A percentile compares a stretch with the other conserved stretches of the same genome.
phyloP scores from a whole-genome alignment of 2,329 filamentous ascomycete species.

The Ceratocystis cacaofunesta region DNA sequence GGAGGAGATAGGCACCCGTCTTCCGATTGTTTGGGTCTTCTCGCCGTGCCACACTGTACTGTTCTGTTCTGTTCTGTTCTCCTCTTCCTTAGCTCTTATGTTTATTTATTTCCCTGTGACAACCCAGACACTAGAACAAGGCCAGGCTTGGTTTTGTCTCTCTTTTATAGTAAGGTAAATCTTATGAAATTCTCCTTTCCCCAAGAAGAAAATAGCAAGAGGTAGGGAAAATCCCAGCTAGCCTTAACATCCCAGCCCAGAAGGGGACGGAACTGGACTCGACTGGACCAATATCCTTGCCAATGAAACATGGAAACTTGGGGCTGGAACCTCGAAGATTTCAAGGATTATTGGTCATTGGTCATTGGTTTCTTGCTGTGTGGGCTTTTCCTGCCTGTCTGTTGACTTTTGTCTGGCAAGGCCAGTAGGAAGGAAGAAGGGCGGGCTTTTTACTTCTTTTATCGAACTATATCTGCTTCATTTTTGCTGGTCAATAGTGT shows the following conservation, averaged over 20 bases:
- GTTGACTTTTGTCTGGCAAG: not conserved
- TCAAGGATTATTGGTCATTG: not conserved
- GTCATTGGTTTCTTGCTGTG: not conserved
- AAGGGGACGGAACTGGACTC: conserved; percentile 4
- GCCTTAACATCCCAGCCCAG: conserved; percentile 3
- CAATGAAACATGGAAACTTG: not conserved
- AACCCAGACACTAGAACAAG: not conserved
- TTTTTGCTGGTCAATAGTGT: not conserved
- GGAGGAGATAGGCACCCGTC: not conserved
- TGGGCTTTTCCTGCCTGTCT: not conserved
- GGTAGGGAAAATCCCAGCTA: not conserved
- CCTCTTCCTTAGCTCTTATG: not conserved
- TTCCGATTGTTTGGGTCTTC: not conserved
- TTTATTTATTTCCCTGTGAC: not conserved
- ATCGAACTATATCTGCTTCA: not conserved
- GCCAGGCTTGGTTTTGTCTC: not conserved
- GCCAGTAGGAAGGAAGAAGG: not conserved
- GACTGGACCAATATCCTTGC: conserved; percentile 5
- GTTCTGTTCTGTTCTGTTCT: not conserved
- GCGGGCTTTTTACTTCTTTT: not conserved
- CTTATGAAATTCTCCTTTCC: not conserved
- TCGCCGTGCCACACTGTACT: not conserved
- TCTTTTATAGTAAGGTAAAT: not conserved
- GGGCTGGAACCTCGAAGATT: conserved; percentile 10
- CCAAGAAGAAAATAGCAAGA: not conserved